Percentiles rank a stretch among this genome's conserved stretches.
These are phyloP conservation scores for Cercospora janseana DNA, from an alignment of 2,329 filamentous ascomycete genomes.

Conservation along the genomic window DNA sequence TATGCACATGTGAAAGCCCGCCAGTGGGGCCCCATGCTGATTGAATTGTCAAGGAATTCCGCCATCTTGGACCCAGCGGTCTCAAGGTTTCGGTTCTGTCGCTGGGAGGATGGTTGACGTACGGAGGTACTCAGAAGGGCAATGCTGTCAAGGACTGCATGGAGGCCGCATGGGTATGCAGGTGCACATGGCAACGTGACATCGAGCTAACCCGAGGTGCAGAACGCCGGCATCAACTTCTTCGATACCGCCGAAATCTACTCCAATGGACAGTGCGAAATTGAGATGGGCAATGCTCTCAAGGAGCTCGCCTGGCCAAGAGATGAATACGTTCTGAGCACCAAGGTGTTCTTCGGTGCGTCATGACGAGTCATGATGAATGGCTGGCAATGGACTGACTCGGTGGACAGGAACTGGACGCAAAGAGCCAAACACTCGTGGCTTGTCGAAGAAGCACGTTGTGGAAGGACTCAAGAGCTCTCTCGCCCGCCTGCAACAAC, in stretches of 20 bases:
- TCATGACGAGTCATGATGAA: background rate
- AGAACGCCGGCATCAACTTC: constrained; percentile 51
- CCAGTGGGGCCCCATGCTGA: background rate
- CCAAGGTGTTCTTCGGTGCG: constrained; percentile 55
- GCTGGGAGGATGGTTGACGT: constrained; percentile 49
- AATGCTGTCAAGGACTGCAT: constrained; percentile 53
- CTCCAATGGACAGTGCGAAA: constrained; percentile 59
- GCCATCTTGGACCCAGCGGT: constrained; percentile 48
- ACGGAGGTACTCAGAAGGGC: constrained; percentile 52
- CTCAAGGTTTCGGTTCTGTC: constrained; percentile 53
- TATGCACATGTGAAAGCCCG: background rate
- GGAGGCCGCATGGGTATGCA: constrained; percentile 43
- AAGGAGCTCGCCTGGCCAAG: constrained; percentile 51
- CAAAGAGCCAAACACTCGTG: constrained; percentile 58
- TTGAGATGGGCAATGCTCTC: constrained; percentile 54
- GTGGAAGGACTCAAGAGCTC: constrained; percentile 59
- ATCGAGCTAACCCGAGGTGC: background rate
- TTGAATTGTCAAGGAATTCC: constrained; percentile 33
- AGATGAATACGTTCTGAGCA: constrained; percentile 46
- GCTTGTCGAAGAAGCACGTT: constrained; percentile 52
- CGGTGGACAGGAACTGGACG: constrained; percentile 39
- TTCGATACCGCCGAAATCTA: constrained; percentile 53
- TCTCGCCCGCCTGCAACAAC: constrained; percentile 58
- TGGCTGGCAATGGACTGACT: background rate
- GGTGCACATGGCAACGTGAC: background rate